Conservation (phyloP, 1,139 yeast species). For the Geotrichum histeridarum region DNA sequence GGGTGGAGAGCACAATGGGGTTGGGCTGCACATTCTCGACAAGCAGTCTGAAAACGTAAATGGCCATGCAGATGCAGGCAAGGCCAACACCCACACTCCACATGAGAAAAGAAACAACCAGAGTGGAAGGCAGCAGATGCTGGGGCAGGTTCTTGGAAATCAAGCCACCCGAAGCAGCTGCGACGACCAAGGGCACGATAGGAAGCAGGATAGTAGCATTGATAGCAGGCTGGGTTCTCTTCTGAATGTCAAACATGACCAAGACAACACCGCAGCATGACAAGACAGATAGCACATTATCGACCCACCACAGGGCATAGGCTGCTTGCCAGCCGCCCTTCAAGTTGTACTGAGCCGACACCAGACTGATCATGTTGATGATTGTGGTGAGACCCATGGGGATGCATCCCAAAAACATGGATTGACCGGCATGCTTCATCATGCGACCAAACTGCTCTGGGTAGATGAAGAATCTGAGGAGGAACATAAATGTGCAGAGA, state of each 20-base stretch:
- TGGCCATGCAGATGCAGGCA: slow-evolving; percentile 52
- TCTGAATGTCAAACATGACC: slow-evolving; percentile 42
- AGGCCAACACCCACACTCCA: slow-evolving; percentile 66
- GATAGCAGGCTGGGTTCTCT: slow-evolving; percentile 35
- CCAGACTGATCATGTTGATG: slow-evolving; percentile 48
- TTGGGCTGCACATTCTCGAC: slow-evolving; percentile 55
- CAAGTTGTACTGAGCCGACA: slow-evolving; percentile 34
- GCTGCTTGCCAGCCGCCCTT: slow-evolving; percentile 30
- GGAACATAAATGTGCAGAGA: slow-evolving; percentile 39
- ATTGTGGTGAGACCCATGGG: slow-evolving; percentile 75
- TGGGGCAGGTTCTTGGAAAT: slow-evolving; percentile 46
- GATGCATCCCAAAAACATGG: slow-evolving; percentile 67
- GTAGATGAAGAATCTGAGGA: slow-evolving; percentile 39
- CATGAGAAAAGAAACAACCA: slow-evolving; percentile 51
- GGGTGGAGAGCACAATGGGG: slow-evolving; percentile 47
- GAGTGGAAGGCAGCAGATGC: slow-evolving; percentile 47
- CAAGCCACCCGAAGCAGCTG: slow-evolving; percentile 59
- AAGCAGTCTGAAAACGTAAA: slow-evolving; percentile 56
- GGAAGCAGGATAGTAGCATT: slow-evolving; percentile 56
- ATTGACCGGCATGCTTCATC: slow-evolving; percentile 45
- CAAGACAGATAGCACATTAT: slow-evolving; percentile 28
- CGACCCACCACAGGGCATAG: slow-evolving; percentile 65
- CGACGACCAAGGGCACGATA: slow-evolving; percentile 70
- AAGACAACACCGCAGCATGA: slow-evolving; percentile 51
- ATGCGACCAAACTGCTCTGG: slow-evolving; percentile 39